These are phyloP conservation scores for Termitomyces sp. DNA, from an alignment of 768 basidiomycete genomes.

Conservation along the genomic window DNA sequence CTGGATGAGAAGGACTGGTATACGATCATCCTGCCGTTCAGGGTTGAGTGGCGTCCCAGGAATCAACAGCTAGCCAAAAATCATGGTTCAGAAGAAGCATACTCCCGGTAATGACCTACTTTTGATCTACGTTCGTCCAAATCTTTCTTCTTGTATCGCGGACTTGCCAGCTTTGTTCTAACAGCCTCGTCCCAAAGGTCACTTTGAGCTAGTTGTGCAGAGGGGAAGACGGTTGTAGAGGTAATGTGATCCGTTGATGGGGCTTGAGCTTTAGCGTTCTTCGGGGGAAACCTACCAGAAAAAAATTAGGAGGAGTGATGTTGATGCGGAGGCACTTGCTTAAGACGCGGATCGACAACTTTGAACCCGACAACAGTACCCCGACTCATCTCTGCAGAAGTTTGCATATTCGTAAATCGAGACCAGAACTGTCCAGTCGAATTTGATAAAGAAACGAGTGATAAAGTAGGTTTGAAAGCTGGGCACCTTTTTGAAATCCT, in stretches of 20 bases:
- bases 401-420: constrained; percentile 52
- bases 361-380: constrained; percentile 76
- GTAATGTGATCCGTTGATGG: constrained; percentile 19
- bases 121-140: constrained; percentile 78
- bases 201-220: constrained; percentile 52
- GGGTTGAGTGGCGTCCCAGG: constrained; percentile 74
- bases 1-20: constrained; percentile 83
- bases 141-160: constrained; percentile 76
- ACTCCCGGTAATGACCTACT: constrained; percentile 31
- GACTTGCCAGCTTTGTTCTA: constrained; percentile 49
- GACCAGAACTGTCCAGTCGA: constrained; percentile 56
- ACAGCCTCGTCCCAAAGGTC: constrained; percentile 67
- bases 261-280: constrained; percentile 50
- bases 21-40: constrained; percentile 69
- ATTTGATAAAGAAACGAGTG: not conserved
- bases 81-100: not conserved
- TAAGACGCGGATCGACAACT: constrained; percentile 74
- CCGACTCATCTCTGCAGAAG: constrained; percentile 61
- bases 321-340: constrained; percentile 36
- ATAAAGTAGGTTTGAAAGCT: not conserved
- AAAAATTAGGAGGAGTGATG: not conserved
- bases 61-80: constrained; percentile 50
- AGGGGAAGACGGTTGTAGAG: constrained; percentile 44
- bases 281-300: constrained; percentile 70
- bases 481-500: constrained; percentile 55